Base-by-base conservation (phyloP, 1,139 yeast species). In the Lipomyces yarrowii region DNA sequence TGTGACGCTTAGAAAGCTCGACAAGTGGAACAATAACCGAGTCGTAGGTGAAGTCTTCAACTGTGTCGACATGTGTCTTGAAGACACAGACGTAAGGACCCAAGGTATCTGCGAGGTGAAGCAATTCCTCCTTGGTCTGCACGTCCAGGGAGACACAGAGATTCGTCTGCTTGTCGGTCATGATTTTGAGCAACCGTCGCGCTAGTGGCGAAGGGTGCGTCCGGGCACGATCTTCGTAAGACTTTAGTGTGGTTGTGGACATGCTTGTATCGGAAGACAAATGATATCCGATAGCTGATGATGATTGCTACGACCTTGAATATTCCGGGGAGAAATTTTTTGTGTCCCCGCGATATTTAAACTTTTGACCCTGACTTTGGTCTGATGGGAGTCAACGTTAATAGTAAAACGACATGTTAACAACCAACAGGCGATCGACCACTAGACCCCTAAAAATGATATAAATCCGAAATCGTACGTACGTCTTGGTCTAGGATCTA, bases 61-160 rank as follows among this genome's bases (percentile, higher is more conserved):
- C 82, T 67, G 93, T 91, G 77, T 96, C 99, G 67, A 94, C 88
- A 76, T 96, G 99, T 5, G 98, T 92, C 81, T 96, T 96, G 61
- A 92, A 91, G 64, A 94, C 81, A 78, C 98, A 94, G 65, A 96
- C 90, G 77, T 86, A 87, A 6, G 99, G 99, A 0, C 98, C 99
- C 64, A 94, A 82, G 67, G 82, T 82, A 67, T 93, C 98, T 48
- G 90, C 84, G 65, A 94, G 83, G 1, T 75, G 74, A 64, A 96
- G 82, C 65, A 96, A 84, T 74, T 93, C 97, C 6, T 76, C 75
- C 5, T 98, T 91, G 53, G 90, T 86, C 68, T 86, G 84, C 26
- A 94, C 96, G 77, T 96, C 99, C 30, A 93, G 86, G n/a, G 98
- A 92, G 23, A 98, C 98, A 81, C 99, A 96, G 68, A 96, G 83